Evolutionary conservation across 257 asterid species (phyloP).

Genomic region (Orobanche coerulescens): DNA sequence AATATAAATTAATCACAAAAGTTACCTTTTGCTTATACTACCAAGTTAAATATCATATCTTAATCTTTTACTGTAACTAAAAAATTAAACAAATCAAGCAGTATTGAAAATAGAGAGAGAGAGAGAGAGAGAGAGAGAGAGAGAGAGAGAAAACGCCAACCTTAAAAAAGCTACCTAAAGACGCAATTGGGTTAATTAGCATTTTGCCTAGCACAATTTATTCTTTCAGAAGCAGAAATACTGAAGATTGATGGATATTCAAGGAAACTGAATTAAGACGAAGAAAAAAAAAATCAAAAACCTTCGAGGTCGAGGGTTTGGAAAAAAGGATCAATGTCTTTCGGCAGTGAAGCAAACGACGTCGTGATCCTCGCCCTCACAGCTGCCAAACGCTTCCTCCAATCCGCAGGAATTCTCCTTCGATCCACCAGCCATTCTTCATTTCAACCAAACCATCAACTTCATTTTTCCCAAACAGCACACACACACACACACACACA

Average conservation of each 20-base stretch:
- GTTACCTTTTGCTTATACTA: no score
- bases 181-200: no score
- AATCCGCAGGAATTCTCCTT: constrained; percentile 77
- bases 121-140: no score
- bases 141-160: no score
- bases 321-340: constrained; percentile 69
- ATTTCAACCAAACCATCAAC: constrained; percentile 22
- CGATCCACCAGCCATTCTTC: constrained; percentile 98
- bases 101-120: no score
- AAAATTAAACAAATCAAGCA: no score
- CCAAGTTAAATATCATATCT: not conserved
- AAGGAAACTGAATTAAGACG: not conserved
- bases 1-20: no score
- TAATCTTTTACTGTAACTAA: not conserved
- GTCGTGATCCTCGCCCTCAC: constrained; percentile 68
- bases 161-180: no score
- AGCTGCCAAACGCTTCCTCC: constrained; percentile 82
- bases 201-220: not conserved
- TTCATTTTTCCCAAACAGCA: not conserved
- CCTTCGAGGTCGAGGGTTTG: constrained; percentile 80
- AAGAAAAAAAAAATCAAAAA: constrained; percentile 20
- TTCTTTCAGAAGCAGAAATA: constrained; percentile 9
- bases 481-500: no score
- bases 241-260: not conserved
- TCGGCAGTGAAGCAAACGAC: constrained; percentile 73